These are phyloP conservation scores for Vitis hybrid DNA, from an alignment of 177 flowering plant genomes.

Conservation along the genomic window DNA sequence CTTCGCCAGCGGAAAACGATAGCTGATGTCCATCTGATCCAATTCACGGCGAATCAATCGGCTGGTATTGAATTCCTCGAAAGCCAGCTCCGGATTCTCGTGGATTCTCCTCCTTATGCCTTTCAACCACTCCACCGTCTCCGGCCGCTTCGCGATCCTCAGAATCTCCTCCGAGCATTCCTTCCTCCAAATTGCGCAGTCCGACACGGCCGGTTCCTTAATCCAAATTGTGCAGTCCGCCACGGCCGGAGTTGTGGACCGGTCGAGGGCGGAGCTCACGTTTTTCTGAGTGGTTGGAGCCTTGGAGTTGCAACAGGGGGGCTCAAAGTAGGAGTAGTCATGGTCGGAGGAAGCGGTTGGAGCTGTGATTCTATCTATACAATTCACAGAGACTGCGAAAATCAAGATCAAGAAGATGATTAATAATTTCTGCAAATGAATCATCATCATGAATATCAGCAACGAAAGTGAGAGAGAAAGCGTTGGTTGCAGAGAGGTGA, in stretches of 20 bases:
- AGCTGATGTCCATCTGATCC: constrained; percentile 49
- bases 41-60: constrained; percentile 54
- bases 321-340: constrained; percentile 3
- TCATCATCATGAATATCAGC: neutral
- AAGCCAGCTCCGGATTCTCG: constrained; percentile 75
- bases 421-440: neutral
- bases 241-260: neutral
- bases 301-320: neutral
- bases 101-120: constrained; percentile 62
- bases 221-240: constrained; percentile 20
- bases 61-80: constrained; percentile 69
- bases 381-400: neutral
- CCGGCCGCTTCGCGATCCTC: constrained; percentile 32
- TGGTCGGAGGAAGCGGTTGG: neutral
- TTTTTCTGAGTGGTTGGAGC: constrained; percentile 6
- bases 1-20: constrained; percentile 52
- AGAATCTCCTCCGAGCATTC: constrained; percentile 34
- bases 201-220: constrained; percentile 1
- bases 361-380: neutral
- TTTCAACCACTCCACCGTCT: constrained; percentile 54
- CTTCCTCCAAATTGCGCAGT: constrained; percentile 23
- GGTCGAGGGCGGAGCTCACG: neutral
- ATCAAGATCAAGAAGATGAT: constrained; percentile 1
- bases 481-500: neutral
- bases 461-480: neutral